Evolutionary conservation across 768 basidiomycete species (phyloP).

Genomic region (Cystobasidium tubakii): DNA sequence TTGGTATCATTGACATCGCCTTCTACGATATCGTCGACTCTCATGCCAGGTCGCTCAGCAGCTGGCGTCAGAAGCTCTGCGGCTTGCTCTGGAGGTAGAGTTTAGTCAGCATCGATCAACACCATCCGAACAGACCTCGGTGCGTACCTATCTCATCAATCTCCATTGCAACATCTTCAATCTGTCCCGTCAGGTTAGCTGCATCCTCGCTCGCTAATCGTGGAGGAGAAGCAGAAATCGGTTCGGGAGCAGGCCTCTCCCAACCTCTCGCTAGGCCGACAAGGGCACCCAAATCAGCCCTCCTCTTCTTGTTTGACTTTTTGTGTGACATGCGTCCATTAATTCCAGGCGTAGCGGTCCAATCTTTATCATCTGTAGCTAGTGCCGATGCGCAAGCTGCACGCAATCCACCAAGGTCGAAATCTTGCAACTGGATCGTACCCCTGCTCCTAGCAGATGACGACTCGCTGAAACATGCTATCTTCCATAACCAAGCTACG

Average conservation of each 20-base stretch:
- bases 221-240: conserved; percentile 5
- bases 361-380: conserved; percentile 25
- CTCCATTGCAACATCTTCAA: neutral
- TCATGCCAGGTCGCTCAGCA: neutral
- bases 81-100: neutral
- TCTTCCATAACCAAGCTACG: conserved; percentile 37
- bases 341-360: neutral
- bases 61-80: neutral
- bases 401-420: conserved; percentile 17
- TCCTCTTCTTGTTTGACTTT: conserved; percentile 17
- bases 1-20: neutral
- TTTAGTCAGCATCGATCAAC: neutral
- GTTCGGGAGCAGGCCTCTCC: neutral
- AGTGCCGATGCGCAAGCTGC: conserved; percentile 23
- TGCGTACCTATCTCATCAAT: neutral
- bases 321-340: conserved; percentile 17
- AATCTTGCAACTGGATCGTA: conserved; percentile 21
- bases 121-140: neutral
- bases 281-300: conserved; percentile 30
- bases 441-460: neutral
- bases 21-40: neutral
- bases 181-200: neutral
- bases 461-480: conserved; percentile 28
- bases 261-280: conserved; percentile 23
- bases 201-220: neutral